phyloP scores from a whole-genome alignment of 2,329 filamentous ascomycete genomes.

The Colletotrichum sp. region DNA sequence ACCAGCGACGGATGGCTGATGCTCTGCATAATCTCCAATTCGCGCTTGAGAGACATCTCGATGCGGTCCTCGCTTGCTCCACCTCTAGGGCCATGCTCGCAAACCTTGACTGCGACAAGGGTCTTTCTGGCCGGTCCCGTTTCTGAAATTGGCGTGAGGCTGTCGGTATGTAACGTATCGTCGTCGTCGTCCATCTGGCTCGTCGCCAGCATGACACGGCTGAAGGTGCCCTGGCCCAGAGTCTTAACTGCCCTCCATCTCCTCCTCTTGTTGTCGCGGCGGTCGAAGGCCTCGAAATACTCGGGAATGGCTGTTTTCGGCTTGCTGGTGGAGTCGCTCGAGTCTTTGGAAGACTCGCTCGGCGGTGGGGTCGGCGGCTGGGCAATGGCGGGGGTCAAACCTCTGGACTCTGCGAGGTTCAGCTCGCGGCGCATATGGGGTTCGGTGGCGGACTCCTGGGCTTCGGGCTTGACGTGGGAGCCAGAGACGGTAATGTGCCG shows the following conservation, averaged over 20 bases:
- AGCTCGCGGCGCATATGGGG: conserved; percentile 73
- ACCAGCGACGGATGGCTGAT: conserved; percentile 90
- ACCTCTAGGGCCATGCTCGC: conserved; percentile 91
- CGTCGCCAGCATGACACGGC: conserved; percentile 89
- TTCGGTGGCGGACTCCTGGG: conserved; percentile 42
- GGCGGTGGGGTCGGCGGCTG: conserved; percentile 82
- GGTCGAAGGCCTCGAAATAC: conserved; percentile 72
- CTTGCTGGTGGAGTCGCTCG: conserved; percentile 42
- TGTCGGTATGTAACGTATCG: conserved; percentile 37
- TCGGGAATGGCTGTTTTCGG: conserved; percentile 53
- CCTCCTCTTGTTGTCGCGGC: conserved; percentile 71
- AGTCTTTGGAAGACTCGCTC: conserved; percentile 69
- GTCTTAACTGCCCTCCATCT: conserved; percentile 81
- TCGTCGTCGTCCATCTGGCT: conserved; percentile 68
- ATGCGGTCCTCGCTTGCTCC: conserved; percentile 92
- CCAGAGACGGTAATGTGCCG: conserved; percentile 78
- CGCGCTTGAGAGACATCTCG: conserved; percentile 91
- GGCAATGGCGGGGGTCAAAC: conserved; percentile 65
- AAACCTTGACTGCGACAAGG: conserved; percentile 92
- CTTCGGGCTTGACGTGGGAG: conserved; percentile 50
- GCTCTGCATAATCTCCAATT: conserved; percentile 90
- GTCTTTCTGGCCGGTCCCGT: conserved; percentile 61
- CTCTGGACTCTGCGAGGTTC: conserved; percentile 79
- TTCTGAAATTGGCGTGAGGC: conserved; percentile 44
- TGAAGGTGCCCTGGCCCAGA: conserved; percentile 94